Evolutionary conservation across 2,329 filamentous ascomycete genomes (phyloP), one percentile per base, ranked within the genome.

Genomic region (Beauveria medogensis): DNA sequence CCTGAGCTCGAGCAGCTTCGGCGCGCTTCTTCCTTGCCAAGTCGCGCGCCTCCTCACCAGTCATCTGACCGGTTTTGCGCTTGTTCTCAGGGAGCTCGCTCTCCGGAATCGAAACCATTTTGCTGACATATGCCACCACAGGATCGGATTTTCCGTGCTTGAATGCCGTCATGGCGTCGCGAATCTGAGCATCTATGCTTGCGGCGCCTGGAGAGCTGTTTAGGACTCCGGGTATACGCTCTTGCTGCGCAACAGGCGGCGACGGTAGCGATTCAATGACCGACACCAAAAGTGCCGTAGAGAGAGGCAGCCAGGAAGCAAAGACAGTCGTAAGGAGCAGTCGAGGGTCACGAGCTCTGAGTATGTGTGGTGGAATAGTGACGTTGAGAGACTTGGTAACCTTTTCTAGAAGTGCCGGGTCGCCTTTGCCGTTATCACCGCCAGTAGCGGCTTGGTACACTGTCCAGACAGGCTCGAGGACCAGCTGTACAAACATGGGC

Each of bases 401-500:
- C 77, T 97, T 99, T 71, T 97, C 92, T 48, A 97, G 78, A 67
- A 96, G 79, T 16, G 78, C 80, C 43, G 90, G 83, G 72, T 99
- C 92, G 68, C 92, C 92, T 73, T 89, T 94, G 65, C 89, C 90
- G 65, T 87, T 87, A 64, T 88, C 88, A 55, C 90, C 89, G 47
- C 92, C 92, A 4, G 86, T 89, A 1, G 93, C 96, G 47, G 92
- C 93, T 68, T 92, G 85, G 71, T 99, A 99, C 10, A 94, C 90
- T 28, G 92, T 92, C 94, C 94, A 99, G 60, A 99, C 88, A 63
- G 92, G 93, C 67, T 97, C 94, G 59, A 99, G 80, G 7, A 99
- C 94, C 55, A 99, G 80, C 72, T 97, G 94, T 16, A 97, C 94
- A 73, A 99, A 99, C 83, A 99, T 91, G 9, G 94, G 94, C 75